Conservation (phyloP, 1,284 basidiomycete genomes). For the Ustilago sp. region DNA sequence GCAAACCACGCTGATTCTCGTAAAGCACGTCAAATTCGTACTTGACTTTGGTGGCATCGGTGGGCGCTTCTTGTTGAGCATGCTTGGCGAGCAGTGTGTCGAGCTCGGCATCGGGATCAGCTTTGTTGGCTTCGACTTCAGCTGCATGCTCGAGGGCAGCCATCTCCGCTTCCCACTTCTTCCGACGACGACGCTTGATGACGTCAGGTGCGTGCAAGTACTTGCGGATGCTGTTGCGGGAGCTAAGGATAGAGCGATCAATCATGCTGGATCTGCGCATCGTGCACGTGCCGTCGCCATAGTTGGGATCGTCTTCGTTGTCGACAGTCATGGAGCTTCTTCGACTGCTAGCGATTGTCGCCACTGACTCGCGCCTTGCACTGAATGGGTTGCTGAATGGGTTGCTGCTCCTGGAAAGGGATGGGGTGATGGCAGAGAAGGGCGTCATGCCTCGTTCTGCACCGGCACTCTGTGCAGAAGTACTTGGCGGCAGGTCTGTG, state of each 20-base stretch:
- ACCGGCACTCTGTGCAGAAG: slow-evolving; percentile 18
- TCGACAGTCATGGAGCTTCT: slow-evolving; percentile 39
- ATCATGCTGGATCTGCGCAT: slow-evolving; percentile 25
- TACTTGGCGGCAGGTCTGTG: slow-evolving; percentile 27
- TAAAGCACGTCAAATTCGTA: slow-evolving; percentile 67
- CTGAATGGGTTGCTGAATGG: slow-evolving; percentile 25
- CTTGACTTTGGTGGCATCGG: slow-evolving; percentile 45
- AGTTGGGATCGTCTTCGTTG: slow-evolving; percentile 22
- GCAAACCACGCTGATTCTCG: slow-evolving; percentile 66
- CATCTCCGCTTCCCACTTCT: slow-evolving; percentile 51
- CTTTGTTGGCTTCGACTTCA: slow-evolving; percentile 25
- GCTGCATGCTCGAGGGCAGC: slow-evolving; percentile 30
- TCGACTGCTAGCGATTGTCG: slow-evolving; percentile 39
- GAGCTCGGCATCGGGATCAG: slow-evolving; percentile 52
- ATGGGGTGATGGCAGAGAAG: slow-evolving; percentile 32
- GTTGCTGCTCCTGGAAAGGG: slow-evolving; percentile 35
- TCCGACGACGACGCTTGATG: slow-evolving; percentile 44
- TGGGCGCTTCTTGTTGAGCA: slow-evolving; percentile 48
- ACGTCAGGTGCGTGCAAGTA: slow-evolving; percentile 41
- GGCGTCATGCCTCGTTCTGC: slow-evolving; percentile 15
- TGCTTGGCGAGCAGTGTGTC: slow-evolving; percentile 54
- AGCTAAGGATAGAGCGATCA: slow-evolving; percentile 41
- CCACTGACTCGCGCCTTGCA: slow-evolving; percentile 37
- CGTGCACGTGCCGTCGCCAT: slow-evolving; percentile 15
- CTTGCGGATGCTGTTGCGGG: slow-evolving; percentile 43